Evolutionary conservation across 441 rosid species (phyloP), one percentile per base, ranked within the genome.

Genomic region (Syzygium syzygioides): DNA sequence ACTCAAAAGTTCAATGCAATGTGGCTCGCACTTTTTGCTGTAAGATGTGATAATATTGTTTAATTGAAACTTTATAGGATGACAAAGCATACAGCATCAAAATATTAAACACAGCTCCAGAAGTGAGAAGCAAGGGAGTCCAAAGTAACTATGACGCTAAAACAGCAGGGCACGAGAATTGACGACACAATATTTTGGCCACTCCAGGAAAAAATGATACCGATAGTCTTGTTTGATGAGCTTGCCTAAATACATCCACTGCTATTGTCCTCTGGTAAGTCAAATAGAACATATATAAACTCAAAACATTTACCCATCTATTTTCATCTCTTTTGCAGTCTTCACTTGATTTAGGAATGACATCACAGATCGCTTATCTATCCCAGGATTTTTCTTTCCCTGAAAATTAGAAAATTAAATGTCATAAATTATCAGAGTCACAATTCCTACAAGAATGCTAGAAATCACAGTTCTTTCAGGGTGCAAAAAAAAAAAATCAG

Each of bases 361-460:
- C 60, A 85, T 37, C 86, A 92, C 93, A 13, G 93, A 90, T 34
- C 88, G 90, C 55, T 34, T 59, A 83, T 93, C 94, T n/a, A 91
- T 91, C 79, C 91, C 90, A 18, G 94, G 94, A 92, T 93, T 94
- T 92, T 92, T 94, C 92, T 91, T 93, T 88, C 95, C 95, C 94
- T 92, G 91, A 50, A 79, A 79, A 90, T 79, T 52, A 87, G 64
- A 86, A 71, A 87, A 87, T 86, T 48, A 34, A 15, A 86, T 62
- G 26, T 71, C 48, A 62, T 86, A 88, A 57, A 83, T 37, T 62
- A 18, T 52, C 56, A 86, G 55, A 59, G 53, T 20, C 83, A 76
- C 18, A 76, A 23, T 23, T 1, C 83, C 83, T 76, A 76, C 53
- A 76, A 76, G 32, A 60, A 60, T 13, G 17, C 66, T 60, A 26